These are phyloP conservation scores for Suillus hirtellus DNA, from an alignment of 768 basidiomycete species.

Conservation along the genomic window DNA sequence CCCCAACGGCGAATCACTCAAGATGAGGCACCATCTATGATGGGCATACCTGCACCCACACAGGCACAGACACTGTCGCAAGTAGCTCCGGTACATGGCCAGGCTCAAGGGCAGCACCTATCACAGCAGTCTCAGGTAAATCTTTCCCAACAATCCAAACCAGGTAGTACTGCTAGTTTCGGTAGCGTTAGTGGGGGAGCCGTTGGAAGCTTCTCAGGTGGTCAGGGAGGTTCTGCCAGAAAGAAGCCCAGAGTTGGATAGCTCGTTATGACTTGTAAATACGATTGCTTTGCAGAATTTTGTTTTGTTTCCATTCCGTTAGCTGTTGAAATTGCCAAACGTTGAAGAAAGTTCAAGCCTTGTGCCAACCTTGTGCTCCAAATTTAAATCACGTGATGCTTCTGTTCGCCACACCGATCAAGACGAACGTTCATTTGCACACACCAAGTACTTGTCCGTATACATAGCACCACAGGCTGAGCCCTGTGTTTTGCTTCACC, in stretches of 20 bases:
- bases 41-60: conserved; percentile 58
- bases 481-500: conserved; percentile 8
- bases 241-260: conserved; percentile 63
- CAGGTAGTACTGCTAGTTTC: conserved; percentile 64
- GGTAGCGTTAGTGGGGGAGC: conserved; percentile 53
- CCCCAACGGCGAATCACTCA: conserved; percentile 88
- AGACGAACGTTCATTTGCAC: background rate
- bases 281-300: background rate
- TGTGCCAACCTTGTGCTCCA: conserved; percentile 4
- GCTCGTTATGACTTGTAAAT: background rate
- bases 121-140: conserved; percentile 29
- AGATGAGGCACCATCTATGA: conserved; percentile 89
- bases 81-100: conserved; percentile 45
- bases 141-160: conserved; percentile 40
- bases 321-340: background rate
- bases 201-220: conserved; percentile 29
- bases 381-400: background rate
- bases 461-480: conserved; percentile 5
- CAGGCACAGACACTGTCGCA: conserved; percentile 42
- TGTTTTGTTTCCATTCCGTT: background rate
- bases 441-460: background rate
- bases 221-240: conserved; percentile 42
- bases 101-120: conserved; percentile 46
- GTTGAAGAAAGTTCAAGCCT: background rate
- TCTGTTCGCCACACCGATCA: conserved; percentile 9